phyloP scores from a whole-genome alignment of 2,329 filamentous ascomycete species.

The Phialophora chinensis region DNA sequence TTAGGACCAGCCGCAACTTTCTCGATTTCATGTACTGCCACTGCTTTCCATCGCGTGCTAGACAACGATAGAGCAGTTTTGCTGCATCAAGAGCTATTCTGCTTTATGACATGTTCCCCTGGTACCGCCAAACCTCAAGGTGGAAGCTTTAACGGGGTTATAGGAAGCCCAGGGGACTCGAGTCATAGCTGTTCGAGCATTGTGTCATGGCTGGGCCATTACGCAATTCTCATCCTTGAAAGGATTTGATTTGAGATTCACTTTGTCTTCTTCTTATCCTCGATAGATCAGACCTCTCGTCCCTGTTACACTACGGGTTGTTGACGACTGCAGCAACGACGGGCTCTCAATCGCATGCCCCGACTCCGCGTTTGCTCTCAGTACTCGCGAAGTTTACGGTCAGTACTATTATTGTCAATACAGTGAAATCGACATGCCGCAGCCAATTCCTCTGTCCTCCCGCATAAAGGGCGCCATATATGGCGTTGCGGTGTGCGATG shows the following conservation, averaged over 20 bases:
- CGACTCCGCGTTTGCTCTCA: not conserved
- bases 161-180: not conserved
- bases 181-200: not conserved
- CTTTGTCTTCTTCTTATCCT: not conserved
- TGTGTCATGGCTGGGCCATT: not conserved
- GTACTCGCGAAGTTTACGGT: not conserved
- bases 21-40: not conserved
- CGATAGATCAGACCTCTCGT: not conserved
- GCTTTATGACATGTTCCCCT: not conserved
- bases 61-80: not conserved
- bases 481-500: constrained; percentile 51
- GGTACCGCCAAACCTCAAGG: not conserved
- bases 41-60: not conserved
- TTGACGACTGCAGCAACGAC: not conserved
- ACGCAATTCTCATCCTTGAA: not conserved
- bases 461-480: constrained; percentile 47
- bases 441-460: constrained; percentile 21
- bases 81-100: too few relatives aligned
- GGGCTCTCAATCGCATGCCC: not conserved
- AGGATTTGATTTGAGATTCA: not conserved
- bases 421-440: constrained; percentile 8
- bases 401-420: not conserved
- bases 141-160: not conserved
- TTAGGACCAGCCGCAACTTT: not conserved
- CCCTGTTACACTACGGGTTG: not conserved